A percentile compares a stretch with the other conserved stretches of the same genome.
Evolutionary conservation across 2,329 filamentous ascomycete genomes (phyloP).

Genomic region (Elsinoe necatrix): DNA sequence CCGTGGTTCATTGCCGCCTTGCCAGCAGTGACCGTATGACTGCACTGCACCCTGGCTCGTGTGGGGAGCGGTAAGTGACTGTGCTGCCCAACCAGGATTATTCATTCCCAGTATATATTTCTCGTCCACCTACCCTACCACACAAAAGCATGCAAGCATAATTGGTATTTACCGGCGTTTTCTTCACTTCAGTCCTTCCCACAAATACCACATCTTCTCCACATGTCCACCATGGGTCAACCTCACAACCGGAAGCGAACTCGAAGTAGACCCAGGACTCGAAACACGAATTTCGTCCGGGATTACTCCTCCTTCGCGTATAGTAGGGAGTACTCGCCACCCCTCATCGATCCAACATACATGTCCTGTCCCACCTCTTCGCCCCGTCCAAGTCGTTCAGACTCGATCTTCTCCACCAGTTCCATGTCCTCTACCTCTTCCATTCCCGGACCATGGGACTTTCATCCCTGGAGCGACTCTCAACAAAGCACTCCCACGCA

Average conservation of each 20-base stretch:
- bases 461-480: not conserved
- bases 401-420: not conserved
- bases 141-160: not conserved
- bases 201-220: not conserved
- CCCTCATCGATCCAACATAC: not conserved
- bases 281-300: not conserved
- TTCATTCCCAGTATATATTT: not conserved
- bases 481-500: not conserved
- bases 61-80: not conserved
- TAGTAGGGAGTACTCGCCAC: not conserved
- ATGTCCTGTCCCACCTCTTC: not conserved
- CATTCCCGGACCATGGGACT: not conserved
- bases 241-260: conserved; percentile 39
- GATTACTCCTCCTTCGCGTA: not conserved
- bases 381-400: not conserved
- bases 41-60: not conserved
- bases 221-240: conserved; percentile 30
- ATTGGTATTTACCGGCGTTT: not conserved
- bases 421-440: not conserved
- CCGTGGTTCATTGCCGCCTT: not conserved
- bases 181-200: not conserved
- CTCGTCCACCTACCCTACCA: not conserved
- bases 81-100: not conserved
- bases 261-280: conserved; percentile 32
- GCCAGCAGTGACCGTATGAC: conserved; percentile 2